Conservation (phyloP, 768 basidiomycete species). For the Leucosporidium yakuticum region DNA sequence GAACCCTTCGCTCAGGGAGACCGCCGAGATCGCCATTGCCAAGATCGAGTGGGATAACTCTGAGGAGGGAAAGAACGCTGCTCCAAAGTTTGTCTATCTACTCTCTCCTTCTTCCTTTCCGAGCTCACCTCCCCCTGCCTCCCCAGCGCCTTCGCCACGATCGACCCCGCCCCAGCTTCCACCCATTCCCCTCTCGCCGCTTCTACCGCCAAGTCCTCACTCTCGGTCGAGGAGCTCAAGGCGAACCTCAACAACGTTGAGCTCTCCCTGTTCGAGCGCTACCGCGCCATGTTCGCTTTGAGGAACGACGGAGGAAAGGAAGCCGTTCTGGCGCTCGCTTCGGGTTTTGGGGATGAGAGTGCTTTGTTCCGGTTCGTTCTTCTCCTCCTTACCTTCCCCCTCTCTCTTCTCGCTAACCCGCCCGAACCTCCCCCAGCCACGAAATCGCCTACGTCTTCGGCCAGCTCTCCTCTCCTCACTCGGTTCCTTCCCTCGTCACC, state of each 20-base stretch:
- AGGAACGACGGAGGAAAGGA: constrained; percentile 70
- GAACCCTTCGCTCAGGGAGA: constrained; percentile 67
- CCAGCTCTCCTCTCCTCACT: constrained; percentile 80
- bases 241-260: constrained; percentile 59
- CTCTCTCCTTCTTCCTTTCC: neutral
- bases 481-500: constrained; percentile 73
- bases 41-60: constrained; percentile 83
- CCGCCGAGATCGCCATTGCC: constrained; percentile 91
- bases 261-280: constrained; percentile 79
- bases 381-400: neutral
- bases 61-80: constrained; percentile 40
- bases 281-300: constrained; percentile 96
- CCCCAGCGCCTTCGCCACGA: constrained; percentile 65
- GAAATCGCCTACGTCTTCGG: constrained; percentile 99
- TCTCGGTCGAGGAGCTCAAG: constrained; percentile 54
- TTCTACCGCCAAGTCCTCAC: constrained; percentile 39
- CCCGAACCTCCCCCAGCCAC: constrained; percentile 54
- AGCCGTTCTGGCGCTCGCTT: constrained; percentile 84
- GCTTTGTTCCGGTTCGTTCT: constrained; percentile 83
- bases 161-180: constrained; percentile 75
- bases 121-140: neutral
- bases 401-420: neutral
- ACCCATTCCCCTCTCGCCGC: constrained; percentile 46
- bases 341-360: constrained; percentile 80
- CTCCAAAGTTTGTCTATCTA: constrained; percentile 19